Evolutionary conservation across 108 stramenopile species (phyloP), one percentile per base, ranked within the genome.

Genomic region (Discostella pseudostelligera): DNA sequence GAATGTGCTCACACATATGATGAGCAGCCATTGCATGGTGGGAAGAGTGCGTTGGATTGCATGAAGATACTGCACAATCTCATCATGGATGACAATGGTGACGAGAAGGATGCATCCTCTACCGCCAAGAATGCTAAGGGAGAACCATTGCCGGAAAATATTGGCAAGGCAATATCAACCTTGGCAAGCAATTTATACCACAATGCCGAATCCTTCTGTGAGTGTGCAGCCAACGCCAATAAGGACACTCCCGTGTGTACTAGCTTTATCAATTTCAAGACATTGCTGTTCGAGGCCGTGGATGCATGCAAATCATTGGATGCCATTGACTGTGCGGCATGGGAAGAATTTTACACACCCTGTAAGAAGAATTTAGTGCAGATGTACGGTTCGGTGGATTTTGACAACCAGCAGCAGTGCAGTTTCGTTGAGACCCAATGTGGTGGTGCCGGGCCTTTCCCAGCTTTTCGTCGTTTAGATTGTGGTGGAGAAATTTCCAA

Each of bases 221-320:
- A 90, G 25, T 95, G 94, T 65, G 67, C 84, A 8, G 62, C 65
- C 14, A 62, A 65, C 17, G 82, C 83, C 4, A 84, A 83, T 19
- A 78, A 80, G 24, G 64, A 62, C 26, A 79, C 87, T 53, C 91
- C 95, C 1, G 60, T 86, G 40, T 96, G 95, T 62, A 69, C 76
- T 20, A 67, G 71, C 19, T 96, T 96, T 64, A 59, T 79, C 60
- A 72, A 81, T 36, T 92, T 93, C 88, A 93, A 93, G 56, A 90
- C 87, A 14, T 56, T 96, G 12, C 47, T 96, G n/a, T 88, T 80
- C 42, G 95, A 96, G 69, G 76, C 89, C 5, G 68, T 90, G 8
- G 95, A 96, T 73, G 95, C 89, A 5, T 96, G 95, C 76, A 62
- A 74, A 46, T 81, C 92, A 17, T 78, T 96, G 28, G 95, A 96